Evolutionary conservation across 805 yeast species (phyloP), one percentile per base, ranked within the genome.

Genomic region (Maudiozyma barnettii): DNA sequence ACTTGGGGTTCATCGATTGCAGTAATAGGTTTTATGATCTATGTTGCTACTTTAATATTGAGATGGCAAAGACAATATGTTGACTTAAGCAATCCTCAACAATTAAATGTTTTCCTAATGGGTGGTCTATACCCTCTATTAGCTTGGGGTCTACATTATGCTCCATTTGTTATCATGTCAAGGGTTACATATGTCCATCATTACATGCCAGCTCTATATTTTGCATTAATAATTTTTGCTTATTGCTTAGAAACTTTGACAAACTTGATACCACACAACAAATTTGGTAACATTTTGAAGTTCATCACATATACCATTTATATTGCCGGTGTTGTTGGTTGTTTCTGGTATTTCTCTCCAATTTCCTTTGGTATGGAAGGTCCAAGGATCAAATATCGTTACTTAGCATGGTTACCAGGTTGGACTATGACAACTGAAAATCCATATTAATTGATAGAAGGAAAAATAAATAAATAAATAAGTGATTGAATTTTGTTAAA

Each of bases 171-270:
- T 30, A 70, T 85, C 44, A 85, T 85, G 95, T 83, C 88, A 14
- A 77, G 95, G 73, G 93, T 85, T 54, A 83, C 91, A 0, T 85
- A 85, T 58, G 87, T 83, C 41, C 95, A 85, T 64, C 95, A 85
- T 68, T 85, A 85, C 64, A 71, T 84, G 59, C 95, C 95, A 43
- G 90, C 93, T 0, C 70, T 85, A 54, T 85, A 85, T 66, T 85
- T 85, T 64, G 87, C 88, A 45, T 69, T 82, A 65, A 64, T 79
- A 46, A 76, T 78, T 37, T 62, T 74, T 44, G 75, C 76, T 5
- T 81, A 77, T 60, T 65, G 74, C 47, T 61, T 79, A 39, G 87
- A 81, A 52, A 65, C 68, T 36, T 58, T 69, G 46, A 63, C 75
- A 19, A 49, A 48, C 23, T 62, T 58, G 45, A 54, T 67, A 51